Base-by-base conservation (phyloP, 805 yeast genomes). In the Cyberlindnera petersonii region DNA sequence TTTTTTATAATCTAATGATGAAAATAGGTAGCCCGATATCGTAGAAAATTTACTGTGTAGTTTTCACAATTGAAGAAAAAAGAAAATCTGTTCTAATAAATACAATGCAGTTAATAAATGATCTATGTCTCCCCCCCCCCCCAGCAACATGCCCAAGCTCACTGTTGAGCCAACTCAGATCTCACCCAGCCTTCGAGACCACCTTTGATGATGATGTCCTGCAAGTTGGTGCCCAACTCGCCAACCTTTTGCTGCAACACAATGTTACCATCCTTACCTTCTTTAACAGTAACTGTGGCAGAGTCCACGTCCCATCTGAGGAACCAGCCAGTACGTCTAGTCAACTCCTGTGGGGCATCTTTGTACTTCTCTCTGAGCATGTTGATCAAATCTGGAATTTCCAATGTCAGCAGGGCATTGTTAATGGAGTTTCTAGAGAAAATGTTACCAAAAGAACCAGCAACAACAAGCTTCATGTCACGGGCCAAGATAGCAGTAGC, bases 141-240 rank as follows among this genome's bases (percentile, higher is more conserved):
- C n/a, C n/a, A n/a, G n/a, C n/a, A n/a, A n/a, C n/a, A n/a, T n/a
- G n/a, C n/a, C n/a, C 6, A 14, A 28, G 17, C 15, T 19, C 15
- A 32, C 34, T 34, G 34, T 26, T 42, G 38, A 55, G 42, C 34
- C 48, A 82, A 66, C 61, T 86, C 83, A 16, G 88, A 71, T 63
- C 75, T 84, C 42, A 93, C 97, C 99, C 99, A 93, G 29, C 95
- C 95, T 72, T 93, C 99, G 42, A 93, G 77, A 41, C 99, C 99
- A 34, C 98, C 98, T 61, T 87, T 82, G 48, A 91, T 89, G 49
- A 93, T 93, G 56, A 93, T 93, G 53, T 93, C 98, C 68, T 93
- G 99, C 60, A 93, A 72, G 63, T 89, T 89, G 39, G 88, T 79
- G 49, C 98, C 98, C 47, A 93, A 72, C 64, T 93, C 98, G 44